Base-by-base conservation (phyloP, 208 protist species). In the Trypanosomatidae sp. region DNA sequence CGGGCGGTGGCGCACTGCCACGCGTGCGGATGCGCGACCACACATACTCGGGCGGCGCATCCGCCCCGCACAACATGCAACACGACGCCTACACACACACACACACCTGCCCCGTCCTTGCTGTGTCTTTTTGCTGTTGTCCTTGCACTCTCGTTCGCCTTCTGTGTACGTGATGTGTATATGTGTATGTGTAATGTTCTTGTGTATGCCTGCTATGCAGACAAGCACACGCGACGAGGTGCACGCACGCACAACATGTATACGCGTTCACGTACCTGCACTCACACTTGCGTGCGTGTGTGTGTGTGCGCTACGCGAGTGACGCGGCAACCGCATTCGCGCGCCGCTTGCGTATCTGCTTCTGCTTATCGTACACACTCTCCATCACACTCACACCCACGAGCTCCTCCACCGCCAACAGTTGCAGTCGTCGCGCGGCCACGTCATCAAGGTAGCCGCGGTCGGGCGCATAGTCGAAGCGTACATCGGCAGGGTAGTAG, bases 361-460 rank as follows among this genome's bases (percentile, higher is more conserved):
- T 86, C 13, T 58, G 65, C 56, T 83, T 85, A 53, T 70, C 83
- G 35, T 86, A 88, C 0, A 92, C 35, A 27, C 74, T 76, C 42
- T 92, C 78, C 49, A 92, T 22, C 28, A 92, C 82, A 1, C 60
- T 65, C 3, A 92, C 27, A 11, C 82, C 82, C 13, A 92, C 73
- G 16, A 88, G 56, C 57, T 85, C 77, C 38, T 92, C 77, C 28
- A 92, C 61, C 13, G 62, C 68, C 53, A 72, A 59, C 22, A 92
- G 57, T 1, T 78, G 48, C 44, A 70, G 60, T 2, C 71, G 61
- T 7, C 78, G 55, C 26, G 71, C 77, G 6, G 76, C 68, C 4
- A 92, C 77, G 20, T 88, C 77, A 49, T 92, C 82, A 7, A 66
- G 73, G 66, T 92, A 92, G 6, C 82, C 82, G 11, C 71, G 65